Conservation (phyloP, 148 eudicot species). For the Fagopyrum tataricum region DNA sequence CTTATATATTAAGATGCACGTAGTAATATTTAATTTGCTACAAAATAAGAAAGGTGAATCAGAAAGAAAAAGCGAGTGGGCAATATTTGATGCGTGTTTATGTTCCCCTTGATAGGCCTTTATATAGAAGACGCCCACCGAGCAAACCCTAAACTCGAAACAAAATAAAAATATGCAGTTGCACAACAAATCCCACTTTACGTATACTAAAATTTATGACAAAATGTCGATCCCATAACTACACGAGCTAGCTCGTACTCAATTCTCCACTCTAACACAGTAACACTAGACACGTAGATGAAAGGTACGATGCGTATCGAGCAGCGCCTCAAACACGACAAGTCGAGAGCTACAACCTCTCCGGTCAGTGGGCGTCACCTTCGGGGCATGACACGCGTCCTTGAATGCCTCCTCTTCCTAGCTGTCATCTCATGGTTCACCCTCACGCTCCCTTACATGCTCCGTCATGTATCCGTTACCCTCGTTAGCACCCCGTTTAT, state of each 20-base stretch:
- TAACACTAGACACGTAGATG: not conserved
- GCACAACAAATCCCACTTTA: too few species aligned
- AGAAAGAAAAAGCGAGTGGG: too few species aligned
- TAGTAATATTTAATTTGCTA: too few species aligned
- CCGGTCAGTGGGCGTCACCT: not conserved
- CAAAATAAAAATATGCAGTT: too few species aligned
- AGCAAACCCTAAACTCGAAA: too few species aligned
- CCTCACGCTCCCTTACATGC: slow-evolving; percentile 24
- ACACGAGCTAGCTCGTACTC: not conserved
- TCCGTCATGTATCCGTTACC: slow-evolving; percentile 22
- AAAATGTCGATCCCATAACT: not conserved
- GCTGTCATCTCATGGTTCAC: slow-evolving; percentile 32
- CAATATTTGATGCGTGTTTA: too few species aligned
- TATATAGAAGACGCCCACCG: too few species aligned
- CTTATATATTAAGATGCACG: too few species aligned
- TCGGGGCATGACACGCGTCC: slow-evolving; percentile 20
- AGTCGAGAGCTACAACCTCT: not conserved
- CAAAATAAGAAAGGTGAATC: too few species aligned
- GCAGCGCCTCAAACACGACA: not conserved
- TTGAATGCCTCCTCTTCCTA: slow-evolving; percentile 24
- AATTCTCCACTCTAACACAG: not conserved
- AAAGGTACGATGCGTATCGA: not conserved
- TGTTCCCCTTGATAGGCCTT: too few species aligned
- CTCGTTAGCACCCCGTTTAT: slow-evolving; percentile 33
- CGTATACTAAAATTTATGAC: too few species aligned